Conservation (phyloP, 441 rosid genomes). For the Flueggea neowawraea region DNA sequence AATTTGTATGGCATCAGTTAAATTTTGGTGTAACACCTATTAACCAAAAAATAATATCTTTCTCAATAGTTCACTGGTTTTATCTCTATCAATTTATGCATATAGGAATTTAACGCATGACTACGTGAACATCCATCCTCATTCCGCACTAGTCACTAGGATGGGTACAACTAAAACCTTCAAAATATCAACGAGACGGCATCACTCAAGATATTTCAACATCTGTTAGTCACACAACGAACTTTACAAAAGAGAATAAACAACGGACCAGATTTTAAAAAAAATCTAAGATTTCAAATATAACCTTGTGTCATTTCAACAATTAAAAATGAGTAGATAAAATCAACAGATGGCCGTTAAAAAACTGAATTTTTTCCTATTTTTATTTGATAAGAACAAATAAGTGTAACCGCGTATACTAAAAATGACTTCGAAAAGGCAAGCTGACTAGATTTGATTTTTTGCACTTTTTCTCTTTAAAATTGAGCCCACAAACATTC, state of each 20-base stretch:
- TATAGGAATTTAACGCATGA: no score
- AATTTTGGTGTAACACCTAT: no score
- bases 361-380: not conserved
- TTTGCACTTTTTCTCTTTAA: no score
- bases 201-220: constrained; percentile 14
- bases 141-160: not conserved
- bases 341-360: constrained; percentile 2
- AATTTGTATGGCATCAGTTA: no score
- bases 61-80: no score
- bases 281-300: constrained; percentile 8
- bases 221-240: not conserved
- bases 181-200: constrained; percentile 7
- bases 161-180: constrained; percentile 6
- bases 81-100: no score
- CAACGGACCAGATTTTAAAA: not conserved
- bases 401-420: not conserved
- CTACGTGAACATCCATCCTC: no score
- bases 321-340: not conserved
- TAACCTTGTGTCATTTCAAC: constrained; percentile 7
- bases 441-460: constrained; percentile 15
- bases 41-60: no score
- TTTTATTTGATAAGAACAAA: no score
- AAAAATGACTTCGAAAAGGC: constrained; percentile 24
- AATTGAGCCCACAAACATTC: no score
- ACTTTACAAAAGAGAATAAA: not conserved